Conservation (phyloP, 768 basidiomycete species). For the Suillus brevipes region DNA sequence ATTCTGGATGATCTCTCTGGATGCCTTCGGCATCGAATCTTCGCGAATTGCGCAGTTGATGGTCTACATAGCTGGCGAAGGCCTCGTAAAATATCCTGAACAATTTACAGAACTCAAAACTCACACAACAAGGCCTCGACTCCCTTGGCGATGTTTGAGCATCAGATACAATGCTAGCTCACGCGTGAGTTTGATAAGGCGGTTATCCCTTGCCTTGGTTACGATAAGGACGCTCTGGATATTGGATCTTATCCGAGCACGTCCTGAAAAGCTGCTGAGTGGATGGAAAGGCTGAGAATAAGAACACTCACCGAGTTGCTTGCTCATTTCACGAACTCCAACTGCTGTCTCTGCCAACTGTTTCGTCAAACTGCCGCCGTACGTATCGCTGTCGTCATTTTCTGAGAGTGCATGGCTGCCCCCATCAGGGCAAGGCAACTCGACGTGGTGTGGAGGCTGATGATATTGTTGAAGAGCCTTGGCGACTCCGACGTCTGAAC, state of each 20-base stretch:
- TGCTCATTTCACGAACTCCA: conserved; percentile 98
- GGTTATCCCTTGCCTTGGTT: conserved; percentile 96
- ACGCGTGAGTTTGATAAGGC: conserved; percentile 91
- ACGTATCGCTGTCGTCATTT: conserved; percentile 63
- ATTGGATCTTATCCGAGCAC: conserved; percentile 86
- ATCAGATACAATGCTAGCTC: conserved; percentile 95
- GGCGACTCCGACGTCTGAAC: conserved; percentile 48
- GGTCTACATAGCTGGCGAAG: conserved; percentile 81
- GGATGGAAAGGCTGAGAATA: conserved; percentile 3
- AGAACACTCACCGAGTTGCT: conserved; percentile 78
- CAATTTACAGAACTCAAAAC: conserved; percentile 26
- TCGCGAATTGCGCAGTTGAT: conserved; percentile 83
- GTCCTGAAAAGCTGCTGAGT: conserved; percentile 52
- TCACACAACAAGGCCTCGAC: conserved; percentile 86
- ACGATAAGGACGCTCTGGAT: conserved; percentile 94
- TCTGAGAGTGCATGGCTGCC: conserved; percentile 18
- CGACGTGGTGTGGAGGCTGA: conserved; percentile 17
- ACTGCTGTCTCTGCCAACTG: conserved; percentile 97
- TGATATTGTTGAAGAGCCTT: conserved; percentile 43
- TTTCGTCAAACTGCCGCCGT: conserved; percentile 77
- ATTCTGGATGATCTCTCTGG: conserved; percentile 78
- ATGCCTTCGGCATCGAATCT: conserved; percentile 95
- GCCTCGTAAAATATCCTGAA: conserved; percentile 17
- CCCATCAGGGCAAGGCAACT: conserved; percentile 19
- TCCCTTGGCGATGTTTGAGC: conserved; percentile 70